These are phyloP conservation scores for Agrostemma githago DNA, from an alignment of 148 eudicot species.

Conservation along the genomic window DNA sequence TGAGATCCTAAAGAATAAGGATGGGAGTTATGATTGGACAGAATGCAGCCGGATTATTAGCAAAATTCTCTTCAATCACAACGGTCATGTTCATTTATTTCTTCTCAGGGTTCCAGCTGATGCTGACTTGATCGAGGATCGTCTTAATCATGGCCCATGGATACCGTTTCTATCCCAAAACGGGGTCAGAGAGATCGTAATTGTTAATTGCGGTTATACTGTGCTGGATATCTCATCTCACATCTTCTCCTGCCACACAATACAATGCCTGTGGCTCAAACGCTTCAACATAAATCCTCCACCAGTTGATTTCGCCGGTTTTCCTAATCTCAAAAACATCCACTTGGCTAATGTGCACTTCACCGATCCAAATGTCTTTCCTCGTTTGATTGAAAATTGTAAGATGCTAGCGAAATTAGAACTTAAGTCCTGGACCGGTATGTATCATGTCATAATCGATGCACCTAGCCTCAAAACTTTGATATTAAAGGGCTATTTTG, in stretches of 20 bases:
- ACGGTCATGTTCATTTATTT: not conserved
- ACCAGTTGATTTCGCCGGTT: conserved; percentile 4
- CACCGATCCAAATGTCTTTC: not conserved
- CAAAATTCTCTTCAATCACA: conserved; percentile 7
- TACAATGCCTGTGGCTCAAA: not conserved
- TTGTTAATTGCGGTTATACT: not conserved
- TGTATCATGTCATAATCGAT: conserved; percentile 4
- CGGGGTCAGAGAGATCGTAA: not conserved
- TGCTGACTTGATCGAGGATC: no score
- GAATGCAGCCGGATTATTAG: not conserved
- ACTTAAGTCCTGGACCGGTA: not conserved
- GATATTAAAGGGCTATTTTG: not conserved
- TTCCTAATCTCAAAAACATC: not conserved
- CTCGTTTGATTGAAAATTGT: not conserved
- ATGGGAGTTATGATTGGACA: not conserved
- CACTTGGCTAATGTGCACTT: not conserved
- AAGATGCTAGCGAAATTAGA: not conserved
- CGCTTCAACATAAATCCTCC: not conserved
- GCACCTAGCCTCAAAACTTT: conserved; percentile 11
- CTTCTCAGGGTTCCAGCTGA: not conserved
- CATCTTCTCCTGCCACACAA: not conserved
- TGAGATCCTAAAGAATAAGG: no score
- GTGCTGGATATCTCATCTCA: not conserved
- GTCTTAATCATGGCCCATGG: not conserved
- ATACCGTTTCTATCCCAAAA: not conserved